These are phyloP conservation scores for Hypomyces perniciosus DNA, from an alignment of 2,329 filamentous ascomycete species.

Conservation along the genomic window DNA sequence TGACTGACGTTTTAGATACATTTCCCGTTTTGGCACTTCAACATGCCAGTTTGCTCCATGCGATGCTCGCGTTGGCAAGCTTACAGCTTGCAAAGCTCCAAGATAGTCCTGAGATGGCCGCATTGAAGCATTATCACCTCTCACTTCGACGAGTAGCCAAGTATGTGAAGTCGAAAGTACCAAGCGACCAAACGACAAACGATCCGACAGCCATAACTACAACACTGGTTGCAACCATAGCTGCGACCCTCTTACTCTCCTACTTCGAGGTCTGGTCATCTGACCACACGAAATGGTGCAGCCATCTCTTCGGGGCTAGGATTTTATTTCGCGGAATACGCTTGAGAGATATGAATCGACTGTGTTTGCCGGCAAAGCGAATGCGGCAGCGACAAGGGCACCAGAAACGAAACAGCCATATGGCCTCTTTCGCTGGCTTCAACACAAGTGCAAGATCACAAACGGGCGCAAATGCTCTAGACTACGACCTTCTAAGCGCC, in stretches of 20 bases:
- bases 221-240: conserved; percentile 74
- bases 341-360: conserved; percentile 64
- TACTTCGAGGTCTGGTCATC: conserved; percentile 95
- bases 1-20: conserved; percentile 45
- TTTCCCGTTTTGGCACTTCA: conserved; percentile 78
- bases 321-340: conserved; percentile 80
- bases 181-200: no score
- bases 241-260: conserved; percentile 75
- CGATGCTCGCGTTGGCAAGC: conserved; percentile 81
- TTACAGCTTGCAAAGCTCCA: conserved; percentile 84
- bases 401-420: not conserved
- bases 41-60: conserved; percentile 81
- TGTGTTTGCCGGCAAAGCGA: conserved; percentile 59
- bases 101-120: conserved; percentile 65
- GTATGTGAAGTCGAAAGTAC: conserved; percentile 55
- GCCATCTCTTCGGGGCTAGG: conserved; percentile 78
- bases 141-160: conserved; percentile 72
- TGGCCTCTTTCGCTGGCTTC: conserved; percentile 4
- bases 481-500: conserved; percentile 35
- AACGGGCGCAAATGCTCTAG: conserved; percentile 26
- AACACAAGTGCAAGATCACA: conserved; percentile 22
- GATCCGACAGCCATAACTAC: conserved; percentile 47
- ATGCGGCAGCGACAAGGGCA: conserved; percentile 19
- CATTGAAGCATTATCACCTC: conserved; percentile 87
- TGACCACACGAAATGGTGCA: conserved; percentile 94